These are phyloP conservation scores for Boletus subcaerulescens DNA, from an alignment of 768 basidiomycete genomes.

Conservation along the genomic window DNA sequence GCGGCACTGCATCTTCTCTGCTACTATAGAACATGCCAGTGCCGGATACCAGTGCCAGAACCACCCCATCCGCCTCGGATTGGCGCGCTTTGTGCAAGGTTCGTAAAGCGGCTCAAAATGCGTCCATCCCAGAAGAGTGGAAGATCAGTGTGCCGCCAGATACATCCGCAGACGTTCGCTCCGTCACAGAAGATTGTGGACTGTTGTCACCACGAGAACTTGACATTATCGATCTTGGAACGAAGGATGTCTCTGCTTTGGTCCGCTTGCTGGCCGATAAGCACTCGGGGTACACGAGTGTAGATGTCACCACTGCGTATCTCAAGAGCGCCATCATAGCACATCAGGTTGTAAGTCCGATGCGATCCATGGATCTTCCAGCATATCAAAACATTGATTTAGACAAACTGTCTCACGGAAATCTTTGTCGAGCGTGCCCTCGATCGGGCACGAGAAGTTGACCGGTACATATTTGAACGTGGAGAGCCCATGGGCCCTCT, in stretches of 20 bases:
- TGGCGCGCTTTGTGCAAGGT: conserved; percentile 21
- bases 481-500: conserved; percentile 39
- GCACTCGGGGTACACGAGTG: conserved; percentile 21
- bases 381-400: not conserved
- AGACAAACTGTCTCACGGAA: conserved; percentile 31
- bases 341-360: conserved; percentile 22
- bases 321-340: conserved; percentile 29
- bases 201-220: conserved; percentile 23
- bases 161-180: conserved; percentile 18
- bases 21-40: conserved; percentile 4
- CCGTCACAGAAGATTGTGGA: conserved; percentile 19
- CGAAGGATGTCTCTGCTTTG: conserved; percentile 23
- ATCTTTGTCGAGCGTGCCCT: conserved; percentile 27
- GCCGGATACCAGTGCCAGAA: not conserved
- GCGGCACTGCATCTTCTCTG: too few relatives aligned
- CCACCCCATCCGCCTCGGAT: conserved; percentile 2
- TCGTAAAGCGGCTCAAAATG: conserved; percentile 19
- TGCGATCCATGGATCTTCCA: not conserved
- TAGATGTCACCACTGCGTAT: conserved; percentile 28
- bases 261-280: conserved; percentile 20
- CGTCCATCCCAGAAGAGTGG: conserved; percentile 26
- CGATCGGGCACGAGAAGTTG: conserved; percentile 26
- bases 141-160: conserved; percentile 17
- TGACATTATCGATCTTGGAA: conserved; percentile 20
- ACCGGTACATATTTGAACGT: conserved; percentile 18